Percentiles rank a stretch among this genome's conserved stretches.
Evolutionary conservation across 2,329 filamentous ascomycete species (phyloP).

Genomic region (Elsinoe batatas): DNA sequence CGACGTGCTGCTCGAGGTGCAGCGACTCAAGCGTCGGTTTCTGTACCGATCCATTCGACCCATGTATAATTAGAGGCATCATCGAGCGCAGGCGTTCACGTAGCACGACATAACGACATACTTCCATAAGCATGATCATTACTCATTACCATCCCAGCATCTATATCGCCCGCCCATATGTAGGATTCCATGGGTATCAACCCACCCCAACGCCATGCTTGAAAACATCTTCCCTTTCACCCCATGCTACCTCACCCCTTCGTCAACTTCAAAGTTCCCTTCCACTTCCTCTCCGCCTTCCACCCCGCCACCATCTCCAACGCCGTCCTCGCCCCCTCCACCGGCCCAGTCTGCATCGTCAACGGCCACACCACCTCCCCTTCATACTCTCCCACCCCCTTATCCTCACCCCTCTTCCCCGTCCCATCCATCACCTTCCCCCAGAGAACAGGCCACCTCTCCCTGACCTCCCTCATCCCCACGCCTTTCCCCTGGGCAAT

Average conservation of each 20-base stretch:
- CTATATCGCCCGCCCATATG: background rate
- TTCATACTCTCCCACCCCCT: slow-evolving; percentile 7
- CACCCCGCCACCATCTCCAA: slow-evolving; percentile 10
- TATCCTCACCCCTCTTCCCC: background rate
- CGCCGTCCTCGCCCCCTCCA: slow-evolving; percentile 5
- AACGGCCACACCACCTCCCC: background rate
- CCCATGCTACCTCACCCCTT: background rate
- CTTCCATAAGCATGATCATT: background rate
- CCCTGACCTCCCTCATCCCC: slow-evolving; percentile 1
- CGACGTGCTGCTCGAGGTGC: too few relatives aligned
- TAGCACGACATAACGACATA: background rate
- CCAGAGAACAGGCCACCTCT: background rate
- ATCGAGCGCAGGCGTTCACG: background rate
- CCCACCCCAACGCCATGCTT: slow-evolving; percentile 4
- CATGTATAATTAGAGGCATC: too few relatives aligned
- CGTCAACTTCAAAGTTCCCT: background rate
- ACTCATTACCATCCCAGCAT: background rate
- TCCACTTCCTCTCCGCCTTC: slow-evolving; percentile 1
- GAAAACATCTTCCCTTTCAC: background rate
- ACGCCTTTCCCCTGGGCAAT: background rate
- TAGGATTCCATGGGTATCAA: background rate
- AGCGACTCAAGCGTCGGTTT: too few relatives aligned
- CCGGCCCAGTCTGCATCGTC: background rate
- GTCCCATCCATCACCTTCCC: background rate
- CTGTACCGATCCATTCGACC: too few relatives aligned